A percentile compares a stretch with the other conserved stretches of the same genome.
Conservation (phyloP, 1,284 basidiomycete genomes). For the Phylloboletellus chloephorus region DNA sequence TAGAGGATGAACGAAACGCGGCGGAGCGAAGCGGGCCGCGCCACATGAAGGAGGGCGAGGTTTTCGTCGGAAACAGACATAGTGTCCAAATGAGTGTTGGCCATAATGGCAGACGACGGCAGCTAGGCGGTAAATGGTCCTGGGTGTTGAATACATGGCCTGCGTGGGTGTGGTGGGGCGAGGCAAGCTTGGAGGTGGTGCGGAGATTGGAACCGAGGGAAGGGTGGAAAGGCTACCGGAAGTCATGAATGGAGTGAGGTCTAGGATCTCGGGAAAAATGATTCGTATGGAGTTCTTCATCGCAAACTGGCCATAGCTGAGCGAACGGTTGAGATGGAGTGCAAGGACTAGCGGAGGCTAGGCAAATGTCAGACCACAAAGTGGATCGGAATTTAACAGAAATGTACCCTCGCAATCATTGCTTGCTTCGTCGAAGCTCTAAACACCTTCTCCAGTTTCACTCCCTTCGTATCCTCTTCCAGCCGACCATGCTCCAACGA, state of each 20-base stretch:
- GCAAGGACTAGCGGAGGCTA: slow-evolving; percentile 80
- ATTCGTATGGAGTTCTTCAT: slow-evolving; percentile 78
- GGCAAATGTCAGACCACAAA: slow-evolving; percentile 15
- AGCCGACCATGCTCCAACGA: slow-evolving; percentile 71
- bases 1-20: slow-evolving; percentile 45
- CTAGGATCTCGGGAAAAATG: slow-evolving; percentile 80
- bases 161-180: slow-evolving; percentile 52
- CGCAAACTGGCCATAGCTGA: slow-evolving; percentile 71
- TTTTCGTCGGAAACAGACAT: slow-evolving; percentile 82
- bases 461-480: slow-evolving; percentile 73
- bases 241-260: slow-evolving; percentile 80
- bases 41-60: slow-evolving; percentile 44
- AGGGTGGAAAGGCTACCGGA: slow-evolving; percentile 66
- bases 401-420: slow-evolving; percentile 73
- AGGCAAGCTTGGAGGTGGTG: slow-evolving; percentile 43
- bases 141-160: slow-evolving; percentile 42
- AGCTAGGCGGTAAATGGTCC: slow-evolving; percentile 73
- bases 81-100: slow-evolving; percentile 86
- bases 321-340: slow-evolving; percentile 83
- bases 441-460: slow-evolving; percentile 68
- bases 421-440: slow-evolving; percentile 81
- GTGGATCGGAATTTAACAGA: slow-evolving; percentile 4
- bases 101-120: slow-evolving; percentile 89
- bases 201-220: slow-evolving; percentile 63
- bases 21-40: slow-evolving; percentile 38